phyloP scores from a whole-genome alignment of 2,329 filamentous ascomycete genomes.

The Cladosporium sp. region DNA sequence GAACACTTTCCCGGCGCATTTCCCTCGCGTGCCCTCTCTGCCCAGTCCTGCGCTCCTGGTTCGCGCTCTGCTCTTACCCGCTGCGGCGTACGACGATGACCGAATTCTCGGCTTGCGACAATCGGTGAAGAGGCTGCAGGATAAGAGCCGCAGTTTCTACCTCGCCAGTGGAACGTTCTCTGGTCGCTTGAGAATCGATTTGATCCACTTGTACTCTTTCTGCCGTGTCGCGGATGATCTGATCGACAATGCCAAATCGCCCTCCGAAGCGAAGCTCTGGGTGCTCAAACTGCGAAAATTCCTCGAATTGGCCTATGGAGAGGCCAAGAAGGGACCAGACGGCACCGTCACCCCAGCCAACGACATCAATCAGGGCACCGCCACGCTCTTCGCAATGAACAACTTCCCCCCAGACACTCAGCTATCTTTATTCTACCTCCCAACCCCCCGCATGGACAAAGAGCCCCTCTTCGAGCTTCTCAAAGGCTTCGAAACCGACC shows the following conservation, averaged over 20 bases:
- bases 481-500: conserved; percentile 64
- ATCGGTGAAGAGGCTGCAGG: conserved; percentile 53
- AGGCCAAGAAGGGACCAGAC: conserved; percentile 20
- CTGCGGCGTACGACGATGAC: conserved; percentile 51
- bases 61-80: conserved; percentile 47
- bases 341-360: conserved; percentile 25
- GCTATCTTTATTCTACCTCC: conserved; percentile 56
- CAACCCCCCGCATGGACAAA: conserved; percentile 51
- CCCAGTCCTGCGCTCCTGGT: conserved; percentile 50
- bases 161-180: conserved; percentile 66
- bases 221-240: conserved; percentile 70
- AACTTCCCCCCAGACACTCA: conserved; percentile 51
- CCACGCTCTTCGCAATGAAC: conserved; percentile 37
- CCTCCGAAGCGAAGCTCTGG: conserved; percentile 52
- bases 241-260: conserved; percentile 57
- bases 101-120: conserved; percentile 56
- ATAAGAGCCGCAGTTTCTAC: conserved; percentile 70
- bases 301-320: conserved; percentile 50
- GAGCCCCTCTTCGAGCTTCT: conserved; percentile 60
- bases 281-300: conserved; percentile 55
- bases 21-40: conserved; percentile 45
- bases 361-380: conserved; percentile 27
- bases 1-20: conserved; percentile 57
- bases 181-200: conserved; percentile 61
- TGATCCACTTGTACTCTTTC: conserved; percentile 67